A percentile compares a stretch with the other conserved stretches of the same genome.
phyloP scores from a whole-genome alignment of 192 early-diverging fungal species.

The Podochytrium sp. region DNA sequence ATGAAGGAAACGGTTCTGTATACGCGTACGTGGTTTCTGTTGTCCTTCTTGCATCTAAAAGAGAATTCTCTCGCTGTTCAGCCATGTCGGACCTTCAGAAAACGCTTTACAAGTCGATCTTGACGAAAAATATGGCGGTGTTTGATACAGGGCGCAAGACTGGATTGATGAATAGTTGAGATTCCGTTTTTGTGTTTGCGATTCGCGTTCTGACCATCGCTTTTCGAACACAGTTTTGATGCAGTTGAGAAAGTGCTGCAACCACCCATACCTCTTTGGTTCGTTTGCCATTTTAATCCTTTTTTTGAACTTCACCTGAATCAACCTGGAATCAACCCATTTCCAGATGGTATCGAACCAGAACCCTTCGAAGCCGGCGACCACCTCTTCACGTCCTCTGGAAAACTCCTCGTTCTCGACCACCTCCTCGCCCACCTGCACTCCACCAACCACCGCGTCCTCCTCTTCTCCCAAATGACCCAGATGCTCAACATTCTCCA shows the following conservation, averaged over 20 bases:
- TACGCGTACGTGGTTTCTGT: constrained; percentile 19
- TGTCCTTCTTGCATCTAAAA: background rate
- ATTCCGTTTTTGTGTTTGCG: background rate
- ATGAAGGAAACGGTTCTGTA: constrained; percentile 37
- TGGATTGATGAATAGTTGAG: constrained; percentile 33
- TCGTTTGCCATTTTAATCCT: background rate
- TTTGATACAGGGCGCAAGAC: constrained; percentile 24
- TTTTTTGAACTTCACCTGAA: background rate
- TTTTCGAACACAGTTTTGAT: constrained; percentile 30
- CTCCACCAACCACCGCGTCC: constrained; percentile 2
- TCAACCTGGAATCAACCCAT: background rate
- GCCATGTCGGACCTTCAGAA: constrained; percentile 30
- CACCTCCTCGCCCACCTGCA: constrained; percentile 12
- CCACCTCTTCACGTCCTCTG: constrained; percentile 30
- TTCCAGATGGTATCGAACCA: constrained; percentile 35
- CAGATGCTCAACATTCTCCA: constrained; percentile 45
- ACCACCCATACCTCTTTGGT: constrained; percentile 33
- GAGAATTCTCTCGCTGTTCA: background rate
- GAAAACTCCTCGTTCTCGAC: constrained; percentile 31
- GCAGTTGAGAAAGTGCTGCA: constrained; percentile 34
- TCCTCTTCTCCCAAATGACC: constrained; percentile 43
- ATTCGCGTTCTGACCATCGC: background rate
- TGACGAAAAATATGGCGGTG: constrained; percentile 31
- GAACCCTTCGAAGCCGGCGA: constrained; percentile 36
- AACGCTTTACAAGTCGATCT: constrained; percentile 33